Evolutionary conservation across 441 rosid genomes (phyloP), one percentile per base, ranked within the genome.

Genomic region (Lepidium campestre): DNA sequence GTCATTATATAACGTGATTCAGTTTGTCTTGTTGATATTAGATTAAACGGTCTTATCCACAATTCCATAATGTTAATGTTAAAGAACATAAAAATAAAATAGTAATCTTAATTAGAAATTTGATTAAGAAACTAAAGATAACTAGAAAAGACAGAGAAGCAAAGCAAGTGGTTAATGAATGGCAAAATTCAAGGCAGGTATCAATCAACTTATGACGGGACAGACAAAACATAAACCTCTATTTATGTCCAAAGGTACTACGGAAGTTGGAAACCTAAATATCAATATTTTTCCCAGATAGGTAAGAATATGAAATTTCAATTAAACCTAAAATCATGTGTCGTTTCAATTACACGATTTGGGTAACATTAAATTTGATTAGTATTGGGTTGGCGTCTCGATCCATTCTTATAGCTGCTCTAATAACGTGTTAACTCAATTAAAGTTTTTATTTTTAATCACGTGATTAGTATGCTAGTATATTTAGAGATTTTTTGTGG

Each of bases 221-320:
- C 22, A 60, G 59, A 61, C 77, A 54, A 19, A 67, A 54, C 65
- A 46, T 39, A 60, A 29, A 61, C 52, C 29, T 22, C 77, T 62
- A 37, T 53, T 56, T 64, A 64, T 65, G 61, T 67, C 65, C 41
- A 62, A 67, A 67, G 65, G 65, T 62, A 74, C 77, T 61, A 68
- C 65, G 70, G 77, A 27, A 27, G 31, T 27, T 6, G 31, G 31
- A 74, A 70, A 47, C 88, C 83, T 79, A 86, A 32, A 55, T 32
- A 55, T 42, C 53, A 31, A 62, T 15, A 67, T 7, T 4, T 57
- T 73, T 20, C 64, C 53, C 12, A 45, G 14, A 37, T 22, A 15
- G 52, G 69, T 47, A 67, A 61, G 35, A 27, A 20, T 25, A 66
- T 8, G 36, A 67, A 39, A 39, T 54, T 41, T 49, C n/a, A 32